Evolutionary conservation across 2,329 filamentous ascomycete species (phyloP).

Genomic region (Alternaria sp.): DNA sequence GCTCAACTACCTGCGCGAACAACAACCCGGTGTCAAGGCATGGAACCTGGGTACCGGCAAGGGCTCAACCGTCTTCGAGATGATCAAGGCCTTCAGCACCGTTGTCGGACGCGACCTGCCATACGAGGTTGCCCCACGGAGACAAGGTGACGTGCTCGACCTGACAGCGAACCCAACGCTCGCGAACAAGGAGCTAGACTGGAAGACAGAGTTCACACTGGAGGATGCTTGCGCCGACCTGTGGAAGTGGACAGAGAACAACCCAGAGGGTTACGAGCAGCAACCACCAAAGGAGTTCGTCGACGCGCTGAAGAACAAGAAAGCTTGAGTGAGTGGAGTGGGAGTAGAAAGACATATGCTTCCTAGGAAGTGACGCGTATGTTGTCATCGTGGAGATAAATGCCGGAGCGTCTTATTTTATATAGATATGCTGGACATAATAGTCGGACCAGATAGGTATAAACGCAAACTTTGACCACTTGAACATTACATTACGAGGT

Average conservation of each 20-base stretch:
- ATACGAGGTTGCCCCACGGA: conserved; percentile 83
- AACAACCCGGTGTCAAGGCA: conserved; percentile 87
- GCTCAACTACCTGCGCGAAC: conserved; percentile 83
- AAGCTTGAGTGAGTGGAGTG: conserved; percentile 9
- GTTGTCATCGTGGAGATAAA: background rate
- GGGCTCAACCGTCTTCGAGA: conserved; percentile 95
- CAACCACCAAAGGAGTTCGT: conserved; percentile 84
- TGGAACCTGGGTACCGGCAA: conserved; percentile 97
- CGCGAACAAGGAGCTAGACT: conserved; percentile 86
- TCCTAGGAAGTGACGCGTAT: background rate
- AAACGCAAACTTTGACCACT: background rate
- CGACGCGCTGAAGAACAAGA: conserved; percentile 55
- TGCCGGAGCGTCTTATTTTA: background rate
- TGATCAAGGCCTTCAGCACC: conserved; percentile 90
- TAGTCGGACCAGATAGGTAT: background rate
- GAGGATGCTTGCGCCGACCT: conserved; percentile 93
- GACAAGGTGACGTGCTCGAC: conserved; percentile 90
- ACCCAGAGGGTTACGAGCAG: conserved; percentile 93
- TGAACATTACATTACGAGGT: background rate
- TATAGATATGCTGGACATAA: background rate
- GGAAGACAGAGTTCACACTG: conserved; percentile 89
- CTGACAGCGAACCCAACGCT: conserved; percentile 89
- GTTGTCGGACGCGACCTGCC: conserved; percentile 85
- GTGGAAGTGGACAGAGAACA: conserved; percentile 97
- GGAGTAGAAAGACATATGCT: background rate